A percentile compares a stretch with the other conserved stretches of the same genome.
These are phyloP conservation scores for Emericellopsis cladophorae DNA, from an alignment of 2,329 filamentous ascomycete genomes.

Conservation along the genomic window DNA sequence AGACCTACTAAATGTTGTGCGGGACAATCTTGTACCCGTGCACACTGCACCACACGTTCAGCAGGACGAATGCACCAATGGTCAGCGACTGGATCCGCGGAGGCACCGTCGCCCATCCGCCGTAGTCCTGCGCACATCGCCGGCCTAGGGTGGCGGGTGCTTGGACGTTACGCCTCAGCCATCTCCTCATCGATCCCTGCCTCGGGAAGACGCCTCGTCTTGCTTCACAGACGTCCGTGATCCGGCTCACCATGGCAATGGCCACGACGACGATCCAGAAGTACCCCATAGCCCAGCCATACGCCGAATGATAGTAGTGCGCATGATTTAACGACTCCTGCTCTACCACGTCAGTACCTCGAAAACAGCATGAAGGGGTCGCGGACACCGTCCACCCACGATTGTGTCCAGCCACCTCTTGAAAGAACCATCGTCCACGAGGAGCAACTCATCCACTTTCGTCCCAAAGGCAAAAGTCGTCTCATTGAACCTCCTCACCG, in stretches of 20 bases:
- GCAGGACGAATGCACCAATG: conserved; percentile 19
- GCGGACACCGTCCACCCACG: conserved; percentile 8
- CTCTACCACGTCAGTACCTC: not conserved
- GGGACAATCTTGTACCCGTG: conserved; percentile 22
- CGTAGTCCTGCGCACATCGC: conserved; percentile 23
- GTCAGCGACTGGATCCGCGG: conserved; percentile 28
- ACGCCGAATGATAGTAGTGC: conserved; percentile 17
- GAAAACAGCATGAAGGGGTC: not conserved
- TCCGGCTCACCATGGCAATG: conserved; percentile 20
- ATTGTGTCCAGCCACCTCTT: conserved; percentile 23
- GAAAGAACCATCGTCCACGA: conserved; percentile 21
- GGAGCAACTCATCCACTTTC: conserved; percentile 14
- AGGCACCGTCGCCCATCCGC: conserved; percentile 31
- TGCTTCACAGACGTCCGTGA: conserved; percentile 2
- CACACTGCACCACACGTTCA: conserved; percentile 23
- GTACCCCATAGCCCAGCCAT: conserved; percentile 20
- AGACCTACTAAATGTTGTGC: conserved; percentile 24
- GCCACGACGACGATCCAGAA: conserved; percentile 27
- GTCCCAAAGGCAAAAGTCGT: conserved; percentile 8
- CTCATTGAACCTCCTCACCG: conserved; percentile 14
- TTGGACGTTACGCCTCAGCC: conserved; percentile 18
- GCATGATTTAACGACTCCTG: conserved; percentile 13
- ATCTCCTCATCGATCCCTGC: conserved; percentile 6
- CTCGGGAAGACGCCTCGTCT: not conserved
- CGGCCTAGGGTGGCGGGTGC: conserved; percentile 30